Evolutionary conservation across 352 stramenopile genomes (phyloP), one percentile per base, ranked within the genome.

Genomic region (Pythium volutum): DNA sequence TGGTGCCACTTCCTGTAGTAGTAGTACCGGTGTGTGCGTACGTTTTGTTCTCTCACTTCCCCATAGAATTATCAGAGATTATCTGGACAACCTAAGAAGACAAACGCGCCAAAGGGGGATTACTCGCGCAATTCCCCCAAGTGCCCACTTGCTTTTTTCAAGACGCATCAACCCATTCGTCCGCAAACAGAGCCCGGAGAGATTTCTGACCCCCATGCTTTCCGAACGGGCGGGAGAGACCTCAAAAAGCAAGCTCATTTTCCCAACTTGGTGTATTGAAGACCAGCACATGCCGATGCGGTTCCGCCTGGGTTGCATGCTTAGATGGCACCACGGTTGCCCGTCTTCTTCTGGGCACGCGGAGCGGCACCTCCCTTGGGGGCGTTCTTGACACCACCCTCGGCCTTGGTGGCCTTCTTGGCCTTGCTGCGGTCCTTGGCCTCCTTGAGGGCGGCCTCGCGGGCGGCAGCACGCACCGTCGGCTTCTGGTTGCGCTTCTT

Each of bases 401-500:
- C 76, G 22, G 67, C 64, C 75, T 91, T 88, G 69, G 4, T 73
- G 53, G 70, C 47, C 77, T 93, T 93, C 80, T 93, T 93, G 59
- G 81, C 72, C 76, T 95, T 95, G 81, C 79, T 92, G 77, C 83
- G 84, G 39, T 93, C 86, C 81, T 95, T 95, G 45, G 84, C 84
- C 76, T 95, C 86, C 80, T 97, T 97, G 58, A 98, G 80, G 52
- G 95, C 96, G 45, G 93, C 92, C 8, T 95, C 84, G 60, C 90
- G 89, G 48, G 91, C 86, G 47, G 91, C 90, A 63, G 86, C 85
- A 75, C 94, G 88, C 61, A 98, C 83, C 60, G 97, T 84, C 53
- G 88, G 89, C 81, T 98, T 98, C 79, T 98, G 91, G 67, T 96
- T 95, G 63, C 95, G 90, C 90, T 98, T 98, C 84, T 98, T 99